A percentile compares a stretch with the other conserved stretches of the same genome.
Evolutionary conservation across 1,284 basidiomycete species (phyloP).

Genomic region (Xerocomus minutiporus): DNA sequence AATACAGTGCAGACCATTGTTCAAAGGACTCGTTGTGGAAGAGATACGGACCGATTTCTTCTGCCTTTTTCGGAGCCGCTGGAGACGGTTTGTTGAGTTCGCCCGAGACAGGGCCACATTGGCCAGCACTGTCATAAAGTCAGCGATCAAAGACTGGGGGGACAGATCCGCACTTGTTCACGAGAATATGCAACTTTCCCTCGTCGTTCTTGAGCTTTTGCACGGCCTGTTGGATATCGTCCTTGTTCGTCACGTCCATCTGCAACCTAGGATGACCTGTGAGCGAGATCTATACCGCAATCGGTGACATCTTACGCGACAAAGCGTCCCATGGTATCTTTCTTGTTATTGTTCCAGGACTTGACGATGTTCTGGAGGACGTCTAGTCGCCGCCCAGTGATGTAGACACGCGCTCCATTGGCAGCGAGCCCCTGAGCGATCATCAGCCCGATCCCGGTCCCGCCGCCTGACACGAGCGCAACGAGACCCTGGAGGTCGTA

Average conservation of each 20-base stretch:
- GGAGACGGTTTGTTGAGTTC: conserved; percentile 55
- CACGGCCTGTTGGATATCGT: conserved; percentile 58
- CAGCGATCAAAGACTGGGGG: conserved; percentile 1
- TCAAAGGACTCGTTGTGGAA: conserved; percentile 65
- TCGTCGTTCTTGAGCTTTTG: conserved; percentile 42
- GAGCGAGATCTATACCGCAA: conserved; percentile 1
- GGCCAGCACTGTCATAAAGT: conserved; percentile 54
- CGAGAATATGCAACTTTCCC: conserved; percentile 70
- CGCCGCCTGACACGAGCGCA: conserved; percentile 76
- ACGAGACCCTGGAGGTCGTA: conserved; percentile 59
- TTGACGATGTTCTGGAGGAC: conserved; percentile 54
- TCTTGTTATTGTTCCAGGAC: conserved; percentile 42
- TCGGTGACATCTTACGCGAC: conserved; percentile 47
- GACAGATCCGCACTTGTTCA: conserved; percentile 62
- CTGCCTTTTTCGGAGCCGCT: conserved; percentile 56
- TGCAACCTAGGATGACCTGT: conserved; percentile 40
- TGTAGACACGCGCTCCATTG: conserved; percentile 80
- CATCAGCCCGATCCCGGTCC: conserved; percentile 75
- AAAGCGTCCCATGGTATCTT: conserved; percentile 41
- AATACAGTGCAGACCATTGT: conserved; percentile 56
- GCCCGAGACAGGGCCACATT: conserved; percentile 55
- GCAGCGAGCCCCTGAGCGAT: conserved; percentile 71
- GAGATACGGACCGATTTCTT: conserved; percentile 57
- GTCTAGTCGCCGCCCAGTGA: conserved; percentile 62
- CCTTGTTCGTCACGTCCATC: conserved; percentile 69